Conservation (phyloP, 495 filamentous ascomycete species). For the Chaetomidium leptoderma region DNA sequence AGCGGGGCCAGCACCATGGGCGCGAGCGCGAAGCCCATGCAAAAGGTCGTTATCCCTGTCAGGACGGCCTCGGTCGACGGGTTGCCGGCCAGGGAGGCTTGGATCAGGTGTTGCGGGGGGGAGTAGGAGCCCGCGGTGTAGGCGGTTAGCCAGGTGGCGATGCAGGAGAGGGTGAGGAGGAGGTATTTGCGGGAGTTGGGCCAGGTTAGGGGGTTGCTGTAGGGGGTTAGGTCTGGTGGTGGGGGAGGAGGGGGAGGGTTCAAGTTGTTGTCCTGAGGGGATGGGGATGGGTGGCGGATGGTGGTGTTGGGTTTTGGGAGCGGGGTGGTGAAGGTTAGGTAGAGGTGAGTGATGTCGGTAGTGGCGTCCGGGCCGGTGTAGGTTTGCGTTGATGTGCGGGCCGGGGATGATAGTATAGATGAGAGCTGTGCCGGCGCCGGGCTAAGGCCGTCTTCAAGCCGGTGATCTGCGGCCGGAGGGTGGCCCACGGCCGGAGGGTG, state of each 20-base stretch:
- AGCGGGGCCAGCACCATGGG: slow-evolving; percentile 91
- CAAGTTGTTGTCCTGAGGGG: not conserved
- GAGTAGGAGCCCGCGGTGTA: slow-evolving; percentile 81
- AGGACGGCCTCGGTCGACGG: slow-evolving; percentile 62
- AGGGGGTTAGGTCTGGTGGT: slow-evolving; percentile 62
- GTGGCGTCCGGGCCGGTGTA: slow-evolving; percentile 2
- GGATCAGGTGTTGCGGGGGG: slow-evolving; percentile 60
- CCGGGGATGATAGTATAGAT: not conserved
- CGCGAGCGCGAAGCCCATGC: slow-evolving; percentile 73
- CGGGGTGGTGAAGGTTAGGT: slow-evolving; percentile 67
- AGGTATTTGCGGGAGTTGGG: slow-evolving; percentile 61
- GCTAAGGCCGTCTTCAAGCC: not conserved
- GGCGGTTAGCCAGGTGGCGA: slow-evolving; percentile 71
- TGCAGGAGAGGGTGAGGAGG: slow-evolving; percentile 70
- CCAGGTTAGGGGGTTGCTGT: slow-evolving; percentile 72
- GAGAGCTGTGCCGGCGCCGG: not conserved
- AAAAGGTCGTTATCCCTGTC: slow-evolving; percentile 80
- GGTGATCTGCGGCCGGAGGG: not conserved
- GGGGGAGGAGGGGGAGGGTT: slow-evolving; percentile 37
- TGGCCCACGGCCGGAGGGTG: not conserved
- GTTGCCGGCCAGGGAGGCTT: slow-evolving; percentile 51
- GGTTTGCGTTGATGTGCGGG: not conserved
- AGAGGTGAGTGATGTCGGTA: slow-evolving; percentile 56
- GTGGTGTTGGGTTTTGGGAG: slow-evolving; percentile 54
- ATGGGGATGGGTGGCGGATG: slow-evolving; percentile 31